Percentiles rank a stretch among this genome's conserved stretches.
phyloP scores from a whole-genome alignment of 1,284 basidiomycete species.

The Marasmius fiardii region DNA sequence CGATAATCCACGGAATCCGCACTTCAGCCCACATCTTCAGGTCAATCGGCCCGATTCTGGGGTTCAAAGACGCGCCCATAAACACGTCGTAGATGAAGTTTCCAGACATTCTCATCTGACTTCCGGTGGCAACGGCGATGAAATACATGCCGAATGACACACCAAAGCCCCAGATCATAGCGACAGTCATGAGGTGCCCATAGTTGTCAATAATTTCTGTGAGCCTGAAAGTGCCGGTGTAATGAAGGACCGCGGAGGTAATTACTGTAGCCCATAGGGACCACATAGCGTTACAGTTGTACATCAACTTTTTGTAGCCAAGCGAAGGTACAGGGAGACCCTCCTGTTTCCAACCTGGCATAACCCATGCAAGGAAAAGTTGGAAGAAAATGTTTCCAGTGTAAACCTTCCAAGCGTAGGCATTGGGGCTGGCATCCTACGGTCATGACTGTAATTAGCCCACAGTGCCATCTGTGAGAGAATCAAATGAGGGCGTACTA shows the following conservation, averaged over 20 bases:
- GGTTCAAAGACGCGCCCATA: slow-evolving; percentile 96
- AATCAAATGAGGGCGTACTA: slow-evolving; percentile 43
- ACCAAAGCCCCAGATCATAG: slow-evolving; percentile 88
- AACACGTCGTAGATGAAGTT: slow-evolving; percentile 94
- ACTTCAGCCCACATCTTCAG: slow-evolving; percentile 99
- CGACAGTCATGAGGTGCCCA: slow-evolving; percentile 94
- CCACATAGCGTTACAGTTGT: slow-evolving; percentile 94
- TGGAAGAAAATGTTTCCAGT: slow-evolving; percentile 88
- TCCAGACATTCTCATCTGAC: slow-evolving; percentile 89
- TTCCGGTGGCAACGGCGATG: slow-evolving; percentile 72
- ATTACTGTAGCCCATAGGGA: slow-evolving; percentile 87
- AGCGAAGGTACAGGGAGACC: slow-evolving; percentile 92
- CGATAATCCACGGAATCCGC: slow-evolving; percentile 94
- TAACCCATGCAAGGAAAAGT: slow-evolving; percentile 84
- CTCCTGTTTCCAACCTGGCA: slow-evolving; percentile 93
- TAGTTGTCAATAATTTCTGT: slow-evolving; percentile 97
- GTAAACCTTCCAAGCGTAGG: slow-evolving; percentile 88
- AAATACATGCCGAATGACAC: slow-evolving; percentile 83
- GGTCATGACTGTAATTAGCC: neutral
- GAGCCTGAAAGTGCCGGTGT: slow-evolving; percentile 83
- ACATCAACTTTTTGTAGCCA: slow-evolving; percentile 88
- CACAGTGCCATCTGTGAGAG: neutral
- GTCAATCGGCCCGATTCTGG: slow-evolving; percentile 90
- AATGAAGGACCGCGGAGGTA: slow-evolving; percentile 78
- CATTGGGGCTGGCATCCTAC: slow-evolving; percentile 89